Evolutionary conservation across 2,329 filamentous ascomycete species (phyloP).

Genomic region (Diaporthe batatas): DNA sequence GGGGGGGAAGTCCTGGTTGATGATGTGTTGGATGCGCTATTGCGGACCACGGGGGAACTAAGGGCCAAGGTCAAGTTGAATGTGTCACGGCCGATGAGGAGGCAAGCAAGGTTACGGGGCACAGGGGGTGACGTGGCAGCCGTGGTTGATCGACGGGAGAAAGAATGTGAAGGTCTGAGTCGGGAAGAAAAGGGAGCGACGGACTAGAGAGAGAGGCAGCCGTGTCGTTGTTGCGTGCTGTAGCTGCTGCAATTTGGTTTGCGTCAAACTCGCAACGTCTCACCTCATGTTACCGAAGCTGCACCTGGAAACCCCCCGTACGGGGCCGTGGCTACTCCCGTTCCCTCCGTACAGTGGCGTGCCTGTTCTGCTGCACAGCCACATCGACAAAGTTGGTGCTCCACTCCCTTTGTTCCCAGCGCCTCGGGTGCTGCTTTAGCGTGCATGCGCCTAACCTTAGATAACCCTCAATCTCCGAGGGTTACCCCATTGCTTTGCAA

Average conservation of each 20-base stretch:
- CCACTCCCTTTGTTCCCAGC: conserved; percentile 10
- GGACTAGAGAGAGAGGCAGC: conserved; percentile 3
- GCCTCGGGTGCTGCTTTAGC: conserved; percentile 15
- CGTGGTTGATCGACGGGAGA: not conserved
- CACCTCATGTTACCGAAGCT: conserved; percentile 21
- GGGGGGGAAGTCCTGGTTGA: not conserved
- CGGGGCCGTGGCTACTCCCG: not conserved
- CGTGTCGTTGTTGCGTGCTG: not conserved
- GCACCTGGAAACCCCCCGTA: not conserved
- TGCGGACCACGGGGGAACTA: too few relatives aligned
- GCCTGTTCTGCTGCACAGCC: not conserved
- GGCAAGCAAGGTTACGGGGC: conserved; percentile 12
- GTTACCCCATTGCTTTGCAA: not conserved
- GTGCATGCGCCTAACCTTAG: conserved; percentile 18
- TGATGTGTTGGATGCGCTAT: not conserved
- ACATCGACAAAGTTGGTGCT: conserved; percentile 3
- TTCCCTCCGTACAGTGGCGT: not conserved
- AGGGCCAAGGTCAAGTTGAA: too few relatives aligned
- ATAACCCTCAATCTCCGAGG: conserved; percentile 8
- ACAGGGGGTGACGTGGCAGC: conserved; percentile 25
- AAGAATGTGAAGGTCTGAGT: conserved; percentile 6
- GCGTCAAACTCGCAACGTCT: conserved; percentile 30
- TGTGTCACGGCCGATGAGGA: too few relatives aligned
- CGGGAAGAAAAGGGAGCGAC: conserved; percentile 4
- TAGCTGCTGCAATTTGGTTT: conserved; percentile 17